Base-by-base conservation (phyloP, 495 filamentous ascomycete genomes). In the Chaetomium tenue region DNA sequence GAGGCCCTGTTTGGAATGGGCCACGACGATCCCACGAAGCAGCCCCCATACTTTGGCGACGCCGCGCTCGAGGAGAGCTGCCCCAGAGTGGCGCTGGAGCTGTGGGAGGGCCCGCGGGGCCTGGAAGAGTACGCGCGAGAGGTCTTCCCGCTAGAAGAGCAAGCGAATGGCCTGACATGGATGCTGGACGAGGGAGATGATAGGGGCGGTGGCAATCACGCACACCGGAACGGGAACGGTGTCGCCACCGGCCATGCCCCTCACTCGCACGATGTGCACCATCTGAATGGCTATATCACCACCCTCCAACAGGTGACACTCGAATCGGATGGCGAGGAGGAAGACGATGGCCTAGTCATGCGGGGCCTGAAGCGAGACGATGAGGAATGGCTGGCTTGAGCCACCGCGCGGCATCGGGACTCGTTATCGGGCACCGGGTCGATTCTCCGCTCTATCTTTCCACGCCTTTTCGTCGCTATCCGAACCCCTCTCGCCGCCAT, bases 91-190 rank as follows among this genome's bases (percentile, higher is more conserved):
- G 88, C 92, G 11, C 77, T 91, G 61, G 82, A 87, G 64, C 76
- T 98, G 50, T 98, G 94, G 94, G 89, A 95, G 69, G 94, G 93
- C 6, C 90, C 89, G 72, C 82, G 94, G 46, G 89, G 92, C 44
- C 84, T 98, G 72, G 92, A 98, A 70, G 94, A 98, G 74, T 98
- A 98, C 75, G 94, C 93, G 30, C 84, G 91, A 23, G 94, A 98
- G 70, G 92, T 95, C 0, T 98, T 97, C 70, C 92, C 92, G 0
- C 81, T 96, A 4, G 94, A 98, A 75, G 94, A 98, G 78, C 87
- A 90, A 64, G 89, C 91, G 3, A 97, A 98, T 76, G 94, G 93
- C 6, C 78, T 93, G 69, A 88, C 88, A 25, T 98, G 94, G 94
- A 96, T 96, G 92, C 74, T 78, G 46, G 78, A 78, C 12, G 77